Base-by-base conservation (phyloP, 2,329 filamentous ascomycete species). In the Hypoxylon sp. region DNA sequence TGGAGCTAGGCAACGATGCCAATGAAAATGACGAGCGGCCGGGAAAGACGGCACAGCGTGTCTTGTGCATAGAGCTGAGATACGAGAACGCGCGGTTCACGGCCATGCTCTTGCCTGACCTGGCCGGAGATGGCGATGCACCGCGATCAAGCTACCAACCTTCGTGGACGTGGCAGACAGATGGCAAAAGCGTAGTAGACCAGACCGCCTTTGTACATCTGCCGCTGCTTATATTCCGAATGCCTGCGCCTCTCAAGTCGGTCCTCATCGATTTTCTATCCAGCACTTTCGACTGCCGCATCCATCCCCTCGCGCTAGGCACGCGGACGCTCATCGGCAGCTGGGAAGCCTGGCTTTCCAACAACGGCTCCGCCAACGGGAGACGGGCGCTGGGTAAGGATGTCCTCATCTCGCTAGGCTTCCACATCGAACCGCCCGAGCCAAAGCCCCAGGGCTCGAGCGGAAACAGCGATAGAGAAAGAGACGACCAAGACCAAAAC, bases 251-350 rank as follows among this genome's bases (percentile, higher is more conserved):
- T 1, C 76, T 88, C 0, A 86, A 85, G 68, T 62, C 76, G 1
- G 76, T 84, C 18, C 69, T 88, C 0, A 64, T 79, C n/a, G 80
- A 83, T 20, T 89, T 87, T 73, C 75, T 89, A 9, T 78, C 81
- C 2, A 80, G 75, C 42, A 82, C 81, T 0, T 88, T 88, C 66
- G 86, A 89, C 75, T 87, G 84, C 65, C 85, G 84, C 26, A 80
- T 87, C 45, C 82, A 79, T 56, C 77, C 83, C 3, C 74, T 88
- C 42, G 78, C 78, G 0, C 73, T 88, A 1, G 83, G 83, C 4
- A 86, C 84, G 5, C 79, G 78, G 45, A 85, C 83, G 1, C 77
- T 89, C 0, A 75, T 86, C 1, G 71, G 73, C 3, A 77, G 80
- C 4, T 85, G 83, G 82, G 86, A 88, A 66, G 72, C 77, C 12